phyloP scores from a whole-genome alignment of 2,329 filamentous ascomycete genomes.

The Xylaria digitata region DNA sequence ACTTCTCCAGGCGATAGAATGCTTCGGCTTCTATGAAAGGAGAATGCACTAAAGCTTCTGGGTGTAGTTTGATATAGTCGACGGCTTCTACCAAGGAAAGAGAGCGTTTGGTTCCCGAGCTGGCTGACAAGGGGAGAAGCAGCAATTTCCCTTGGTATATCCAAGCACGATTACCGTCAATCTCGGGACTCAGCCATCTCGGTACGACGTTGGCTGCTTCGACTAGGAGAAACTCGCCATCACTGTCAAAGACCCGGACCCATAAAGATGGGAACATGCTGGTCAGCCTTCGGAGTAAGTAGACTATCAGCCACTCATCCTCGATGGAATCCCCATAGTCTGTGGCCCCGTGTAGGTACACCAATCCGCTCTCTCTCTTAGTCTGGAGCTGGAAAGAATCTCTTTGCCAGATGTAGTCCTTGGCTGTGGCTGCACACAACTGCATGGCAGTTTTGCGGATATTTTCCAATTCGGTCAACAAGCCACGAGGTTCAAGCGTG shows the following conservation, averaged over 20 bases:
- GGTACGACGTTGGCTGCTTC: slow-evolving; percentile 91
- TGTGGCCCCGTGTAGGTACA: slow-evolving; percentile 79
- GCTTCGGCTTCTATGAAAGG: slow-evolving; percentile 84
- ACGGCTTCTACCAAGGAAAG: slow-evolving; percentile 75
- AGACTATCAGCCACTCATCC: slow-evolving; percentile 97
- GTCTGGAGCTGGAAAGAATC: slow-evolving; percentile 79
- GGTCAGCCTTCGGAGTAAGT: slow-evolving; percentile 84
- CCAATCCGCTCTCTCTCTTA: slow-evolving; percentile 66
- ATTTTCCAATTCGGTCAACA: slow-evolving; percentile 74
- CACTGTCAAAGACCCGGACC: slow-evolving; percentile 85
- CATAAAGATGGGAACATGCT: slow-evolving; percentile 78
- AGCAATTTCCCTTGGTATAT: slow-evolving; percentile 80
- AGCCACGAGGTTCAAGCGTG: slow-evolving; percentile 64
- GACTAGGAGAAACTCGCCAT: slow-evolving; percentile 94
- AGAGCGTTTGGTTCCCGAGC: slow-evolving; percentile 52
- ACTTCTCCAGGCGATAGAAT: slow-evolving; percentile 87
- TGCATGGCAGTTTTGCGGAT: slow-evolving; percentile 76
- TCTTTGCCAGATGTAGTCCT: slow-evolving; percentile 94
- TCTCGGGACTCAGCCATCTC: slow-evolving; percentile 90
- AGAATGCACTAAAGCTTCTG: slow-evolving; percentile 74
- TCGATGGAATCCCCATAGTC: slow-evolving; percentile 95
- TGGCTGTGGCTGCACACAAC: slow-evolving; percentile 73
- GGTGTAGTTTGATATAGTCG: slow-evolving; percentile 65
- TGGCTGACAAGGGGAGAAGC: slow-evolving; percentile 71
- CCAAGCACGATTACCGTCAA: slow-evolving; percentile 90